Conservation (phyloP, 768 basidiomycete species). For the Boletus rex-veris region DNA sequence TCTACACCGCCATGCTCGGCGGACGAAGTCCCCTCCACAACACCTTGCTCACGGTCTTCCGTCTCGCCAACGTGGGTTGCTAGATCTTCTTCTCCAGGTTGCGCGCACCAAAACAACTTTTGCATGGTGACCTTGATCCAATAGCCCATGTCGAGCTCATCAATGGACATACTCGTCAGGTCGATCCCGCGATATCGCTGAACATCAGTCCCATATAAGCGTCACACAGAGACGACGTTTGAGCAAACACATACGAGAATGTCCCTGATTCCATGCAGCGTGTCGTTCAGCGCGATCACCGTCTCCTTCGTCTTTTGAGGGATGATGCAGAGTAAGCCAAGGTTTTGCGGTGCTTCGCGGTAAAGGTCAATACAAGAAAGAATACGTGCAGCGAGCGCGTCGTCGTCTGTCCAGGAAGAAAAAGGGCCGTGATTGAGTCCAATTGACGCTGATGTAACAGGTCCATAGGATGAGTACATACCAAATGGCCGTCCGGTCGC, state of each 20-base stretch:
- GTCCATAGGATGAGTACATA: neutral
- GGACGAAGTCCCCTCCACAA: neutral
- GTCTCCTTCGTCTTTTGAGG: conserved; percentile 1
- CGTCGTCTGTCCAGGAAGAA: conserved; percentile 4
- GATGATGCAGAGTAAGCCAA: conserved; percentile 10
- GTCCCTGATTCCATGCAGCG: neutral
- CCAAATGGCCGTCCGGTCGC: conserved; percentile 8
- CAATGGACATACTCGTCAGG: neutral
- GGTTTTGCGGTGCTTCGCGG: conserved; percentile 6
- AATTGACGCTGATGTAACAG: neutral
- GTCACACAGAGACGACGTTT: neutral
- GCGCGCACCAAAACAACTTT: neutral
- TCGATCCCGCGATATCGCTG: conserved; percentile 7
- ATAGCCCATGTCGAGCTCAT: conserved; percentile 20
- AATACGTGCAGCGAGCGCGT: conserved; percentile 3
- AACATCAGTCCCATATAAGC: too few species aligned
- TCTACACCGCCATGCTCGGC: too few species aligned
- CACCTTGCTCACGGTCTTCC: neutral
- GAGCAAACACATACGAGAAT: conserved; percentile 10
- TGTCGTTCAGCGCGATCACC: neutral
- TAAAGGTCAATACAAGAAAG: conserved; percentile 7
- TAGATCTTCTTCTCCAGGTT: neutral
- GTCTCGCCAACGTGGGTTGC: too few species aligned
- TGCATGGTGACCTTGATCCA: conserved; percentile 9
- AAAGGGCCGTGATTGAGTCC: neutral